These are phyloP conservation scores for Vanderwaltozyma polyspora DNA, from an alignment of 805 yeast species.

Conservation along the genomic window DNA sequence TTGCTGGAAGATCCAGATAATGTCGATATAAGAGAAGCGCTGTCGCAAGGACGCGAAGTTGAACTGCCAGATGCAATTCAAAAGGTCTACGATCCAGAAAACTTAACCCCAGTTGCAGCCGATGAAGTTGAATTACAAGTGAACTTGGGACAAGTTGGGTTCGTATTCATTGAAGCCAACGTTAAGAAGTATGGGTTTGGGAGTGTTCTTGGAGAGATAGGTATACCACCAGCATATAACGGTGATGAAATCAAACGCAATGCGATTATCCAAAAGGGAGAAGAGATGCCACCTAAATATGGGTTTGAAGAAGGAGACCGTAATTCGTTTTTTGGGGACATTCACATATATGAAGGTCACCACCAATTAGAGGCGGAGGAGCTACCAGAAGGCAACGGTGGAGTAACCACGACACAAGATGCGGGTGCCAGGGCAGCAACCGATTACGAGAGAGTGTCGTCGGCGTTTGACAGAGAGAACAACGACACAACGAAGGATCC, in stretches of 20 bases:
- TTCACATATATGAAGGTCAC: slow-evolving; percentile 1
- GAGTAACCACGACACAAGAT: too few species aligned
- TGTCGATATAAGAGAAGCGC: slow-evolving; percentile 16
- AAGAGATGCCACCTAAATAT: slow-evolving; percentile 59
- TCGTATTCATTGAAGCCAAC: slow-evolving; percentile 71
- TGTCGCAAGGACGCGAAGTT: slow-evolving; percentile 17
- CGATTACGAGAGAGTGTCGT: slow-evolving; percentile 27
- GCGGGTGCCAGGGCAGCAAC: not conserved
- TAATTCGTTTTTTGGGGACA: slow-evolving; percentile 7
- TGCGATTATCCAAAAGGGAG: slow-evolving; percentile 57
- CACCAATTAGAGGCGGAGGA: not conserved
- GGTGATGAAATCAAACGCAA: slow-evolving; percentile 35
- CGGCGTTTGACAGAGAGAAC: slow-evolving; percentile 24
- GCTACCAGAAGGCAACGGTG: not conserved
- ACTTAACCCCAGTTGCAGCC: slow-evolving; percentile 15
- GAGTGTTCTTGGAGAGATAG: slow-evolving; percentile 31
- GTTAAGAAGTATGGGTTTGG: slow-evolving; percentile 79
- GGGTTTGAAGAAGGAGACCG: slow-evolving; percentile 33
- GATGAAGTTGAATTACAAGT: slow-evolving; percentile 39
- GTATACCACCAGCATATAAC: slow-evolving; percentile 35
- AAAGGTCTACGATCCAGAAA: slow-evolving; percentile 15
- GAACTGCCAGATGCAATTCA: slow-evolving; percentile 16
- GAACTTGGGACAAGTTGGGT: slow-evolving; percentile 68
- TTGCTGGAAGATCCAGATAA: slow-evolving; percentile 28
- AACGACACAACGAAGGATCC: slow-evolving; percentile 10